Percentiles rank a stretch among this genome's conserved stretches.
Evolutionary conservation across 2,329 filamentous ascomycete species (phyloP).

Genomic region (Botrytis byssoidea): DNA sequence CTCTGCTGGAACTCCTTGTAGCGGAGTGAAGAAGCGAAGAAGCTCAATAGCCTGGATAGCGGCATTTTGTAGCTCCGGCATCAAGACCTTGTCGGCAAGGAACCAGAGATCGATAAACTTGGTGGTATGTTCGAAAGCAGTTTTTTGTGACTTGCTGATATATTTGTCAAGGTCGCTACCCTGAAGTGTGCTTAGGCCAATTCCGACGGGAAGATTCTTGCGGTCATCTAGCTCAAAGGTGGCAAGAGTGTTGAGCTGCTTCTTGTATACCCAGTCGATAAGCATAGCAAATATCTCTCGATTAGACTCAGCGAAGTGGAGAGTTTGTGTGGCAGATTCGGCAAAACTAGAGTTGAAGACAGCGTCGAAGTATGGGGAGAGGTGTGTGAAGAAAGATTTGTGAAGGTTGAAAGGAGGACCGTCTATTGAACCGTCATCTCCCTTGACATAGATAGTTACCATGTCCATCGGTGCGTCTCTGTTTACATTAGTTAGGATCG

Average conservation of each 20-base stretch:
- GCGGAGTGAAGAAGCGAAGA: neutral
- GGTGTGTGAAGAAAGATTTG: slow-evolving; percentile 8
- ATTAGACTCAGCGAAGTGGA: neutral
- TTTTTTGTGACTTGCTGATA: neutral
- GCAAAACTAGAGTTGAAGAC: slow-evolving; percentile 13
- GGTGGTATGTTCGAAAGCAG: neutral
- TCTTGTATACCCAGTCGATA: neutral
- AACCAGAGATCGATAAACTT: slow-evolving; percentile 14
- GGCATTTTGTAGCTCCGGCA: neutral
- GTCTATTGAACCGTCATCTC: neutral
- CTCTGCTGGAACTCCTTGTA: neutral
- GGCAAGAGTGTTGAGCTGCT: neutral
- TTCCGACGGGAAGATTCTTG: neutral
- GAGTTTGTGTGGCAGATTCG: slow-evolving; percentile 12
- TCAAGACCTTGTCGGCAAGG: neutral
- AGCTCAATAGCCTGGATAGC: neutral
- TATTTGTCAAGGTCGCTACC: neutral
- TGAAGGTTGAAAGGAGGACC: neutral
- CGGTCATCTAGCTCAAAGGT: neutral
- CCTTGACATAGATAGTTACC: neutral
- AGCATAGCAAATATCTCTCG: neutral
- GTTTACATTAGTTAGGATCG: neutral
- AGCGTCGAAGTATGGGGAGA: slow-evolving; percentile 19
- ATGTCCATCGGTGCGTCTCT: neutral
- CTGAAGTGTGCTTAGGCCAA: neutral